These are phyloP conservation scores for Apiospora sp. DNA, from an alignment of 2,329 filamentous ascomycete species.

Conservation along the genomic window DNA sequence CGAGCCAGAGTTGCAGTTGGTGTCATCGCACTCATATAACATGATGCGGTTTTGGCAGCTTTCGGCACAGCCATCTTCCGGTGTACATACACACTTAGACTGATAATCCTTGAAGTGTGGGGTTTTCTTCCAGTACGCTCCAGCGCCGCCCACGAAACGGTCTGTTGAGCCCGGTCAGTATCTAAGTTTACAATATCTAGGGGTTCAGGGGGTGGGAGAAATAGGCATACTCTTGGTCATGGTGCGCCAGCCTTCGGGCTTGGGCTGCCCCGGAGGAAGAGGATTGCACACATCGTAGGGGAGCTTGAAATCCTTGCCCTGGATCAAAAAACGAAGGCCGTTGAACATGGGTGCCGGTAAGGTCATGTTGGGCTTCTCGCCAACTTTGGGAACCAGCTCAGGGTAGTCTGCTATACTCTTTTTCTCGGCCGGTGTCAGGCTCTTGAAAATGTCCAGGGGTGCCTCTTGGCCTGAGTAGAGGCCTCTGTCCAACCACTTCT, in stretches of 20 bases:
- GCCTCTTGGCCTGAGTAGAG: conserved; percentile 84
- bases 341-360: conserved; percentile 83
- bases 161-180: conserved; percentile 61
- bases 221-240: conserved; percentile 81
- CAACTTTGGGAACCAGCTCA: conserved; percentile 52
- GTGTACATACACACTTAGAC: conserved; percentile 79
- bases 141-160: conserved; percentile 87
- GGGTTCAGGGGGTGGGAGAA: background rate
- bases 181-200: background rate
- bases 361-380: conserved; percentile 58
- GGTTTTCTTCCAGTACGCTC: conserved; percentile 80
- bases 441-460: conserved; percentile 55
- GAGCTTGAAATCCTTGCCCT: conserved; percentile 83
- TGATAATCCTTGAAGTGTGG: conserved; percentile 77
- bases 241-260: conserved; percentile 92
- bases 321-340: conserved; percentile 74
- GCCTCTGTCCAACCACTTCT: conserved; percentile 83
- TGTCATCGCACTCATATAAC: conserved; percentile 94
- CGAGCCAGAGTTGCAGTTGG: conserved; percentile 84
- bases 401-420: conserved; percentile 57
- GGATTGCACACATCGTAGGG: conserved; percentile 92
- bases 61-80: conserved; percentile 84
- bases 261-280: conserved; percentile 84
- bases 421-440: conserved; percentile 59
- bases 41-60: conserved; percentile 95